Base-by-base conservation (phyloP, 768 basidiomycete genomes). In the Leucocoprinus birnbaumii region DNA sequence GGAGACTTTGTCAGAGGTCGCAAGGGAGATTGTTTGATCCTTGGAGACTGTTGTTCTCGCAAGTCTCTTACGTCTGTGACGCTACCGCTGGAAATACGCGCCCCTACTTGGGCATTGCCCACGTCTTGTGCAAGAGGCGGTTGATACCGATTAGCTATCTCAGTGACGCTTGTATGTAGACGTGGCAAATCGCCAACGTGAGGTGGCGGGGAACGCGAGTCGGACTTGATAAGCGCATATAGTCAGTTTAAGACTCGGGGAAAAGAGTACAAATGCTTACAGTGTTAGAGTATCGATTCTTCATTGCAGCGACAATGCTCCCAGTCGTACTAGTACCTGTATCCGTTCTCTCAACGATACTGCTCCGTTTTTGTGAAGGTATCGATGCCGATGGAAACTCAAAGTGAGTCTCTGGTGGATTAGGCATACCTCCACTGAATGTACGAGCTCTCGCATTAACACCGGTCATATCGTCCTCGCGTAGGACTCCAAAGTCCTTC, bases 301-400 rank as follows among this genome's bases (percentile, higher is more conserved):
- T 78, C 76, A 92, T 83, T 1, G 82, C 80, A 41, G 88, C 85
- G 43, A 91, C 88, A 22, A 86, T 69, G 60, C 80, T 83, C 11
- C 79, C 80, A 46, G 63, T 77, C 22, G 35, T 19, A 58, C 80
- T 85, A 38, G 67, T 75, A 5, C 74, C 76, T 2, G 83, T 80
- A 43, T 85, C 82, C 19, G 67, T 74, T 57, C 80, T 75, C 48
- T 85, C 81, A 3, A 82, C 60, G 14, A 63, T 64, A 53, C 22
- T 59, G 56, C 67, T 64, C 38, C 65, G 57, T 18, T 61, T 56
- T 24, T 59, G 55, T 74, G 72, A 25, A 70, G 58, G 21, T 64
- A 66, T 54, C 63, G 63, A 22, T 61, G 54, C 63, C 70, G 66
- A 55, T 67, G 44, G 44, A 61, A 51, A 55, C 8, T 55, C 25